Percentiles rank a stretch among this genome's conserved stretches.
These are phyloP conservation scores for Wickerhamiella spandovensis DNA, from an alignment of 805 yeast species.

Conservation along the genomic window DNA sequence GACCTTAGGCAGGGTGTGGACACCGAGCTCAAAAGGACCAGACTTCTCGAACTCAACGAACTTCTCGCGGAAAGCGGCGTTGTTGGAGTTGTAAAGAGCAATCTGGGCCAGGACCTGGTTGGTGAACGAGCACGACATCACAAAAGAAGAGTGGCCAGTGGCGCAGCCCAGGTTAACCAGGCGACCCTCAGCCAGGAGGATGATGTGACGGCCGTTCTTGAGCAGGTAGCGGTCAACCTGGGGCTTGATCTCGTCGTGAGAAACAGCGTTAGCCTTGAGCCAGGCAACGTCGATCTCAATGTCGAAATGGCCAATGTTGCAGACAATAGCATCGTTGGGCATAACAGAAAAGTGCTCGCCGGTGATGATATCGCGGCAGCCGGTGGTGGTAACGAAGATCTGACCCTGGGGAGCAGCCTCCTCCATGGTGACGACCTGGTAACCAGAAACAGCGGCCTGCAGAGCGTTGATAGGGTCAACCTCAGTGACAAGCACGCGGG, in stretches of 20 bases:
- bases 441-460: slow-evolving; percentile 98
- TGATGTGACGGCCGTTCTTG: slow-evolving; percentile 80
- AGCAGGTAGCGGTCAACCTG: slow-evolving; percentile 96
- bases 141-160: slow-evolving; percentile 98
- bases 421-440: slow-evolving; percentile 90
- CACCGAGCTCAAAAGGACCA: slow-evolving; percentile 84
- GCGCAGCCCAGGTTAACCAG: slow-evolving; percentile 99
- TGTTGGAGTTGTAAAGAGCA: slow-evolving; percentile 84
- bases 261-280: slow-evolving; percentile 87
- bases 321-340: slow-evolving; percentile 99
- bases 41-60: slow-evolving; percentile 85
- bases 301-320: slow-evolving; percentile 99
- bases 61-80: slow-evolving; percentile 62
- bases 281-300: slow-evolving; percentile 99
- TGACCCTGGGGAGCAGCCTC: slow-evolving; percentile 90
- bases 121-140: slow-evolving; percentile 98
- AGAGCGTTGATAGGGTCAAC: slow-evolving; percentile 97
- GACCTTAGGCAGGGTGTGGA: slow-evolving; percentile 93
- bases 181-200: slow-evolving; percentile 97
- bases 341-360: slow-evolving; percentile 73
- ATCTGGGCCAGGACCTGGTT: slow-evolving; percentile 99
- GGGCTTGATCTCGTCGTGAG: slow-evolving; percentile 94
- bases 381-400: slow-evolving; percentile 97
- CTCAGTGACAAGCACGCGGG: slow-evolving; percentile 94
- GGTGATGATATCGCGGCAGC: slow-evolving; percentile 96